Conservation (phyloP, 805 yeast genomes). For the Ascoidea rubescens region DNA sequence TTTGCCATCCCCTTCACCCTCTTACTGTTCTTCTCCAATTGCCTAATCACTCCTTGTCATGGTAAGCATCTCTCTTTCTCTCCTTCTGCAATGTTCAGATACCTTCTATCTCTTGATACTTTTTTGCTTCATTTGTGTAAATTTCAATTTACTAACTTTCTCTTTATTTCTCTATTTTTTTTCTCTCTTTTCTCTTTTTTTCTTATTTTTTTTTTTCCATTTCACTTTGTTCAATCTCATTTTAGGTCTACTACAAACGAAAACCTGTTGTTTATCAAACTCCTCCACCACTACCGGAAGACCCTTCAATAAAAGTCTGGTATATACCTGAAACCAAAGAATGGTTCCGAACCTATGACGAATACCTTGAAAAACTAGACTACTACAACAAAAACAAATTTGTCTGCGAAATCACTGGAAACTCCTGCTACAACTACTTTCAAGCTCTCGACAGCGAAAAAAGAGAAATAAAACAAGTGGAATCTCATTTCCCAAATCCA, state of each 20-base stretch:
- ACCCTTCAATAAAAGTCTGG: constrained; percentile 58
- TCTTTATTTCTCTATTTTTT: too few relatives aligned
- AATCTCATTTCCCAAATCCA: constrained; percentile 77
- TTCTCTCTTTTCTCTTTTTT: background rate
- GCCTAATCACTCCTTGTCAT: too few relatives aligned
- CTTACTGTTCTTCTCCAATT: too few relatives aligned
- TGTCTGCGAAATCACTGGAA: constrained; percentile 93
- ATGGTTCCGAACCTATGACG: constrained; percentile 72
- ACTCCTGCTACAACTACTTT: constrained; percentile 79
- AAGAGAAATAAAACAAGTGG: constrained; percentile 48
- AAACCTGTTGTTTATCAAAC: constrained; percentile 49
- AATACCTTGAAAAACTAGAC: constrained; percentile 57
- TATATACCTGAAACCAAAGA: constrained; percentile 75
- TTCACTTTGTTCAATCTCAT: background rate
- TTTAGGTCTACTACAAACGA: constrained; percentile 61
- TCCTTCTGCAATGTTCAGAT: background rate
- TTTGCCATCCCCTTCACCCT: too few relatives aligned
- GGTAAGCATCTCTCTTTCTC: too few relatives aligned
- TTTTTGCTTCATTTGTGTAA: background rate
- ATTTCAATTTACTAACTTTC: background rate
- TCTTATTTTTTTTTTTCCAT: background rate
- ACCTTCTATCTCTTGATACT: background rate
- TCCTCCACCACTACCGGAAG: constrained; percentile 43
- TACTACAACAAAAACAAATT: constrained; percentile 66
- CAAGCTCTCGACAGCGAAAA: constrained; percentile 77